These are phyloP conservation scores for Zygnema circumcarinatum DNA, from an alignment of 139 green algal genomes.

Conservation along the genomic window DNA sequence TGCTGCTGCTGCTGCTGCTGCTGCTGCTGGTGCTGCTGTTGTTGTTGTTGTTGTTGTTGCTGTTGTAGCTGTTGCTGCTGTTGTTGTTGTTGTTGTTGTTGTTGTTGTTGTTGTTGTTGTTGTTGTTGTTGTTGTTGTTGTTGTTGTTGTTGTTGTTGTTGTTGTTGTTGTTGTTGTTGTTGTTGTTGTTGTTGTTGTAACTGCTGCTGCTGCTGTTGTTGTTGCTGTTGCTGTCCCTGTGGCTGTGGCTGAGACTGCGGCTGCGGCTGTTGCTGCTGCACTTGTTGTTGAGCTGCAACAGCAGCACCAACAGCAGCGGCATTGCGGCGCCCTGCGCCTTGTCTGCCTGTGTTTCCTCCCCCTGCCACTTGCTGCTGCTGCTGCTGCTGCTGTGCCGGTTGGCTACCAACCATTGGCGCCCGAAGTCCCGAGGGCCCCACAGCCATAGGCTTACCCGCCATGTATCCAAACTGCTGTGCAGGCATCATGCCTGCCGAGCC, in stretches of 20 bases:
- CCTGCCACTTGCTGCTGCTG: background rate
- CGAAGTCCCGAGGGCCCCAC: background rate
- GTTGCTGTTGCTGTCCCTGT: background rate
- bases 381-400: background rate
- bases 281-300: background rate
- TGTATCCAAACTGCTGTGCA: background rate
- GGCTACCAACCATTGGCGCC: background rate
- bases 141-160: background rate
- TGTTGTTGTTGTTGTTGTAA: background rate
- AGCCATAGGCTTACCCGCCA: background rate
- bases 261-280: background rate
- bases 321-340: background rate
- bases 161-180: background rate
- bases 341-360: background rate
- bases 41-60: slow-evolving; percentile 21
- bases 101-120: background rate
- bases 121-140: background rate
- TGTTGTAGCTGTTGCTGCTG: slow-evolving; percentile 1
- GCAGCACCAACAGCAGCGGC: background rate
- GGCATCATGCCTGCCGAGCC: background rate
- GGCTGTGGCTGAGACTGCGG: background rate
- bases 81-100: background rate
- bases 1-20: slow-evolving; percentile 23
- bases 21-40: slow-evolving; percentile 11
- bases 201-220: slow-evolving; percentile 9